A percentile compares a stretch with the other conserved stretches of the same genome.
These are phyloP conservation scores for Tolypocladium guangdongense DNA, from an alignment of 2,329 filamentous ascomycete genomes.

Conservation along the genomic window DNA sequence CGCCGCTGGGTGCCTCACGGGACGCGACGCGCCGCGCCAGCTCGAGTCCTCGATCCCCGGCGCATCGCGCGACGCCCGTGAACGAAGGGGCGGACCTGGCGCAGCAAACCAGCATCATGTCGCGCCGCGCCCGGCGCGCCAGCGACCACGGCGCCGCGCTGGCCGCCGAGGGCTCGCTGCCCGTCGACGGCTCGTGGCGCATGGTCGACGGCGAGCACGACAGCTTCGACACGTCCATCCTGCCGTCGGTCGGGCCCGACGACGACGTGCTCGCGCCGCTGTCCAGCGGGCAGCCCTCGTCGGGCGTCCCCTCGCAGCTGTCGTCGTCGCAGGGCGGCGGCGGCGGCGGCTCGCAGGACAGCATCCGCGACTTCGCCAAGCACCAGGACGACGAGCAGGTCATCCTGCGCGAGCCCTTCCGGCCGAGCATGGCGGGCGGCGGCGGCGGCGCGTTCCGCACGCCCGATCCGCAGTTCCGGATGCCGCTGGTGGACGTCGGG, in stretches of 20 bases:
- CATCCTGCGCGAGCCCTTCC: conserved; percentile 43
- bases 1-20: neutral
- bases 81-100: neutral
- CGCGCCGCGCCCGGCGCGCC: conserved; percentile 1
- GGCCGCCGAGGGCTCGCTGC: conserved; percentile 17
- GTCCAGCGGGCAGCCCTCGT: conserved; percentile 26
- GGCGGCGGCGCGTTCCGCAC: conserved; percentile 21
- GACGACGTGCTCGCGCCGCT: conserved; percentile 22
- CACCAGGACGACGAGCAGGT: conserved; percentile 45
- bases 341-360: conserved; percentile 40
- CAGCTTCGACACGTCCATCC: conserved; percentile 45
- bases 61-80: neutral
- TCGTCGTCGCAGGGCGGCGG: conserved; percentile 22
- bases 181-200: conserved; percentile 47
- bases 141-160: neutral
- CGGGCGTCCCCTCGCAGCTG: conserved; percentile 33
- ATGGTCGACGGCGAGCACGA: conserved; percentile 51
- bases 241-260: conserved; percentile 32
- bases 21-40: neutral
- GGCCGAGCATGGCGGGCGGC: conserved; percentile 34
- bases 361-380: conserved; percentile 41
- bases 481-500: conserved; percentile 34
- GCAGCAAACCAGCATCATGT: neutral
- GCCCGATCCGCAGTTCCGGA: conserved; percentile 40
- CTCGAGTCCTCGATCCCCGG: neutral